Evolutionary conservation across 2,329 filamentous ascomycete genomes (phyloP).

Genomic region (Rutstroemia sp.): DNA sequence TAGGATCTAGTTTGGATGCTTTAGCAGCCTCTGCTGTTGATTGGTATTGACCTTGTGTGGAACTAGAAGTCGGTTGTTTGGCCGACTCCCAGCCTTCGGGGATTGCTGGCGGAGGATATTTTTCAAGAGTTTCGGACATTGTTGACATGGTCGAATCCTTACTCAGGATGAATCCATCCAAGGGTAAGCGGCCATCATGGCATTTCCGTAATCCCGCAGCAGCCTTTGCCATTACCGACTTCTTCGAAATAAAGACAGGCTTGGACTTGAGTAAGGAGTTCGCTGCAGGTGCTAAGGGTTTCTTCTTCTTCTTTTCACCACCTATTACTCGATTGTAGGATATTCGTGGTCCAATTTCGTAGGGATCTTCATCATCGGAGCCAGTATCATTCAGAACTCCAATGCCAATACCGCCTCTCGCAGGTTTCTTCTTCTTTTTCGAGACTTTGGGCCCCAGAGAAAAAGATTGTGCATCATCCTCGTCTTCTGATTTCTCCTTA

Average conservation of each 20-base stretch:
- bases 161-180: slow-evolving; percentile 74
- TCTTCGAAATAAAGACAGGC: slow-evolving; percentile 71
- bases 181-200: slow-evolving; percentile 71
- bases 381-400: slow-evolving; percentile 88
- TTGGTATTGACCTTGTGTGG: slow-evolving; percentile 38
- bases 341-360: slow-evolving; percentile 84
- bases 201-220: slow-evolving; percentile 56
- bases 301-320: slow-evolving; percentile 73
- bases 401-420: slow-evolving; percentile 69
- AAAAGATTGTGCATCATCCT: slow-evolving; percentile 33
- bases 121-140: slow-evolving; percentile 34
- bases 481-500: slow-evolving; percentile 37
- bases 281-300: slow-evolving; percentile 46
- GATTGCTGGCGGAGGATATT: slow-evolving; percentile 59
- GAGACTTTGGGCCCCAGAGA: slow-evolving; percentile 15
- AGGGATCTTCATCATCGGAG: slow-evolving; percentile 92
- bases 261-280: slow-evolving; percentile 60
- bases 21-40: slow-evolving; percentile 75
- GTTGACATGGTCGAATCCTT: slow-evolving; percentile 41
- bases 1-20: slow-evolving; percentile 66
- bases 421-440: slow-evolving; percentile 43
- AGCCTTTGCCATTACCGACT: slow-evolving; percentile 36
- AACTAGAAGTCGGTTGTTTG: slow-evolving; percentile 36
- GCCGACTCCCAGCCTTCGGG: slow-evolving; percentile 68
- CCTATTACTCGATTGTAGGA: slow-evolving; percentile 79